Percentiles rank a stretch among this genome's conserved stretches.
Evolutionary conservation across 2,329 filamentous ascomycete genomes (phyloP).

Genomic region (Calonectria fujianensis): DNA sequence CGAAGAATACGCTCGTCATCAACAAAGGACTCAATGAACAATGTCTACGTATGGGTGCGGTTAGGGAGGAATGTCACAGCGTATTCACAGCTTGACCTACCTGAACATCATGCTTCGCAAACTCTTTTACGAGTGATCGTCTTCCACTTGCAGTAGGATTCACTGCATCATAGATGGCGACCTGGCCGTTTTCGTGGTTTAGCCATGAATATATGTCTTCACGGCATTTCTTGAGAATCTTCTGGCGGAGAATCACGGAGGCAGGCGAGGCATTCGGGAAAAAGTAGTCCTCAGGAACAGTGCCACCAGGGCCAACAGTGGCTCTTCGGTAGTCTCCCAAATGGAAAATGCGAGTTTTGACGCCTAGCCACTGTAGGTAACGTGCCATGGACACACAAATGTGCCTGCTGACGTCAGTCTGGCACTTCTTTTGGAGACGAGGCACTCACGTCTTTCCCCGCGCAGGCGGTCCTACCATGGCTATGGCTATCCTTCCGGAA

Average conservation of each 20-base stretch:
- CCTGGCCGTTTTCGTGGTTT: slow-evolving; percentile 97
- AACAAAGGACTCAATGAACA: slow-evolving; percentile 97
- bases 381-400: slow-evolving; percentile 96
- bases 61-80: slow-evolving; percentile 7
- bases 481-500: slow-evolving; percentile 96
- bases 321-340: slow-evolving; percentile 96
- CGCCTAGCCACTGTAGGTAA: slow-evolving; percentile 96
- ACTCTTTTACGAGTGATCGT: slow-evolving; percentile 92
- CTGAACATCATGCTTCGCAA: slow-evolving; percentile 97
- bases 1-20: slow-evolving; percentile 95
- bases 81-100: slow-evolving; percentile 63
- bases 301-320: slow-evolving; percentile 87
- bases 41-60: slow-evolving; percentile 73
- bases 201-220: slow-evolving; percentile 98
- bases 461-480: slow-evolving; percentile 95
- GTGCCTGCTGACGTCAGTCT: slow-evolving; percentile 73
- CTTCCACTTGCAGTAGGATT: slow-evolving; percentile 91
- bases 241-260: slow-evolving; percentile 95
- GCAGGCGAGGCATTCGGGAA: slow-evolving; percentile 94
- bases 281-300: slow-evolving; percentile 98
- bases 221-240: slow-evolving; percentile 97
- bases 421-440: neutral
- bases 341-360: slow-evolving; percentile 98
- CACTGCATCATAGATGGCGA: slow-evolving; percentile 98
- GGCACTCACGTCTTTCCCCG: slow-evolving; percentile 90